Conservation (phyloP, 1,284 basidiomycete genomes). For the Schizophyllum commune region DNA sequence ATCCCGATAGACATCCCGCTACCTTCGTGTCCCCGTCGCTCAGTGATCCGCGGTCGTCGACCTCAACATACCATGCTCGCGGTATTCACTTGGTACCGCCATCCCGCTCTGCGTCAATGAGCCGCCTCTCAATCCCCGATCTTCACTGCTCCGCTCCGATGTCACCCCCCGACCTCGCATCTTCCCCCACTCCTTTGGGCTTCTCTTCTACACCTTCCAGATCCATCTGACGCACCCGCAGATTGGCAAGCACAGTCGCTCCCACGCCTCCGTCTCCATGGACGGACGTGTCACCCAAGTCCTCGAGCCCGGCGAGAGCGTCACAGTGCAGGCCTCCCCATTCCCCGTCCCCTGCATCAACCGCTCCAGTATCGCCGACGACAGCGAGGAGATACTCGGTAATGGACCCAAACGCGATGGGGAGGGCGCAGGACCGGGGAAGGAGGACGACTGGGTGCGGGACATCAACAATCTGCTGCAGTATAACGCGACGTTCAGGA, state of each 20-base stretch:
- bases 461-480: constrained; percentile 93
- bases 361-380: constrained; percentile 63
- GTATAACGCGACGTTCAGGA: constrained; percentile 88
- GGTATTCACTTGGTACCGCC: no score
- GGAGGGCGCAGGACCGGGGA: constrained; percentile 61
- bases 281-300: constrained; percentile 78
- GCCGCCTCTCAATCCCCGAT: no score
- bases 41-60: no score
- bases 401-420: constrained; percentile 20
- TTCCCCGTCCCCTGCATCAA: constrained; percentile 93
- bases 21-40: no score
- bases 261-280: constrained; percentile 86
- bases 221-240: constrained; percentile 22
- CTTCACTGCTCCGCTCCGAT: no score
- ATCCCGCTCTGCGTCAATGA: no score
- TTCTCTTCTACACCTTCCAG: not conserved
- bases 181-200: not conserved
- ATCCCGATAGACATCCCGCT: no score
- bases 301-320: constrained; percentile 77
- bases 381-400: constrained; percentile 17
- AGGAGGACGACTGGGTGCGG: constrained; percentile 91
- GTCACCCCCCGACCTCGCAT: not conserved
- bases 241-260: constrained; percentile 82
- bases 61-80: no score
- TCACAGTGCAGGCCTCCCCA: constrained; percentile 79